These are phyloP conservation scores for Picochlorum costavermella DNA, from an alignment of 139 green algal species.

Conservation along the genomic window DNA sequence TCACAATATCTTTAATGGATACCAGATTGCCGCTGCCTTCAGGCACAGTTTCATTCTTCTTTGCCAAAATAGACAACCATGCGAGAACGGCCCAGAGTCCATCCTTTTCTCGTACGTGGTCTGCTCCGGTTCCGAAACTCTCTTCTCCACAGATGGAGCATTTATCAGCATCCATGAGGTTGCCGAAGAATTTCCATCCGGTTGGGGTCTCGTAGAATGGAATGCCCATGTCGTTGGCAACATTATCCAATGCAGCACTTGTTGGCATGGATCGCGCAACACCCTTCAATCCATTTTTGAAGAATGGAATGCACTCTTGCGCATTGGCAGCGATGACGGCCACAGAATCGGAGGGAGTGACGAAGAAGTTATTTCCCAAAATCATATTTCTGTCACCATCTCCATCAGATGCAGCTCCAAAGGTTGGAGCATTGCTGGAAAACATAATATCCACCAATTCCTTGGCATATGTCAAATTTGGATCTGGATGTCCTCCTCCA, in stretches of 20 bases:
- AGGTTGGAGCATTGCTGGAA: constrained; percentile 53
- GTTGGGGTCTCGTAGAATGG: constrained; percentile 97
- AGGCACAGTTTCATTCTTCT: constrained; percentile 79
- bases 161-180: constrained; percentile 94
- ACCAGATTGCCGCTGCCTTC: constrained; percentile 64
- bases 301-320: constrained; percentile 93
- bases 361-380: constrained; percentile 93
- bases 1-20: constrained; percentile 81
- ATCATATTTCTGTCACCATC: constrained; percentile 99
- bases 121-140: constrained; percentile 90
- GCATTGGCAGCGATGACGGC: constrained; percentile 98
- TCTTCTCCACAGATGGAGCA: constrained; percentile 96
- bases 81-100: constrained; percentile 95
- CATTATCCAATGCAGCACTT: constrained; percentile 84
- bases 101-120: constrained; percentile 98
- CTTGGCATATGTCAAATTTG: constrained; percentile 98
- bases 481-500: constrained; percentile 93
- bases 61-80: constrained; percentile 86
- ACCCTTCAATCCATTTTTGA: constrained; percentile 92
- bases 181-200: constrained; percentile 99
- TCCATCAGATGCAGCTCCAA: constrained; percentile 82
- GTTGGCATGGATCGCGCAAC: constrained; percentile 98
- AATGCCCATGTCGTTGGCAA: constrained; percentile 73
- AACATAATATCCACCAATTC: constrained; percentile 86
- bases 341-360: constrained; percentile 92